A percentile compares a stretch with the other conserved stretches of the same genome.
Conservation (phyloP, 768 basidiomycete species). For the Mycena filopes region DNA sequence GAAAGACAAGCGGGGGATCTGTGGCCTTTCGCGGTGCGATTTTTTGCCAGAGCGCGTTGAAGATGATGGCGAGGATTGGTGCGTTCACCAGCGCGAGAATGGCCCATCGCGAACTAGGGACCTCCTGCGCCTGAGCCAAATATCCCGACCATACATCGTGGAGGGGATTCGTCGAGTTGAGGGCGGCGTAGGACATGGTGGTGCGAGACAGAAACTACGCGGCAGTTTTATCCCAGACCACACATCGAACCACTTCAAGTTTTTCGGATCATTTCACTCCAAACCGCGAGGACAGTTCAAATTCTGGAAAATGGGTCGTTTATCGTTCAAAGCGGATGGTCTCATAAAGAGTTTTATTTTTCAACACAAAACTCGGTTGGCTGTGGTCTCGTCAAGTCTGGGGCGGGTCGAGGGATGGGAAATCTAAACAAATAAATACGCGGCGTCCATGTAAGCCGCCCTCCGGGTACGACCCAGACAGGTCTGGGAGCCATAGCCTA, state of each 20-base stretch:
- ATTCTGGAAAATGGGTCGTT: no score
- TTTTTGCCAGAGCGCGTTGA: slow-evolving; percentile 87
- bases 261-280: no score
- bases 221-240: neutral
- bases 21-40: slow-evolving; percentile 73
- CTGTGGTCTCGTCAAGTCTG: no score
- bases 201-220: neutral
- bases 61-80: slow-evolving; percentile 71
- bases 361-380: no score
- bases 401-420: no score
- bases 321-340: no score
- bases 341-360: no score
- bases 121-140: slow-evolving; percentile 52
- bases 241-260: slow-evolving; percentile 18
- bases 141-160: slow-evolving; percentile 58
- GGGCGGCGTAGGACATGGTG: slow-evolving; percentile 50
- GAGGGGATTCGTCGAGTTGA: slow-evolving; percentile 52
- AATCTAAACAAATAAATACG: no score
- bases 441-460: no score
- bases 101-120: slow-evolving; percentile 50
- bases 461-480: no score
- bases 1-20: slow-evolving; percentile 92
- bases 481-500: no score
- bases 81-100: slow-evolving; percentile 69
- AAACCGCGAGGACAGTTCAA: no score